phyloP scores from a whole-genome alignment of 257 asterid genomes.

The Solanum medicagineum region DNA sequence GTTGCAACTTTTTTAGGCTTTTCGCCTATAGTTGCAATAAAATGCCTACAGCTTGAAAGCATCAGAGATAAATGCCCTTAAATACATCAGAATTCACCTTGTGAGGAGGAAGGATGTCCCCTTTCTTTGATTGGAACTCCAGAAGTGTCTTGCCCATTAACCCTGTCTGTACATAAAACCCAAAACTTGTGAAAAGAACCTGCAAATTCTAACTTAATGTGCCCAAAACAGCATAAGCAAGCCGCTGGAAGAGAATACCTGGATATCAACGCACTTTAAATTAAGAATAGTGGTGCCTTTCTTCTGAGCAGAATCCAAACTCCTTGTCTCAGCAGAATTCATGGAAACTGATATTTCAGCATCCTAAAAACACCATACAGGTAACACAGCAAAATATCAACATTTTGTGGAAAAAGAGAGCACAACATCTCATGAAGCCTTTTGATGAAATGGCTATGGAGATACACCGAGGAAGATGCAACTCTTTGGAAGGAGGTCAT shows the following conservation, averaged over 20 bases:
- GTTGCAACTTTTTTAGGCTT: background rate
- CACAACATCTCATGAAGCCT: background rate
- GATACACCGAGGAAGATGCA: too few species aligned
- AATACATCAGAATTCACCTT: constrained; percentile 32
- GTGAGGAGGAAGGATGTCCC: constrained; percentile 92
- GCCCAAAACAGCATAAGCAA: background rate
- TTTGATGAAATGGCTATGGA: too few species aligned
- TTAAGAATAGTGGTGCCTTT: constrained; percentile 80
- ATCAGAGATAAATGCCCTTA: background rate
- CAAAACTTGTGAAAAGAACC: constrained; percentile 3
- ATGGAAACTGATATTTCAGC: constrained; percentile 81
- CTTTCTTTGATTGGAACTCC: constrained; percentile 87
- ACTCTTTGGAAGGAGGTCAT: too few species aligned
- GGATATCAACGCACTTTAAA: constrained; percentile 92
- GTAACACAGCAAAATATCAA: background rate
- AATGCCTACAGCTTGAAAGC: background rate
- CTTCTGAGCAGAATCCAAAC: constrained; percentile 80
- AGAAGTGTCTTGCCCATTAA: constrained; percentile 83
- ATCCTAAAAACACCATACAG: constrained; percentile 35
- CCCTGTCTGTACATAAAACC: constrained; percentile 52
- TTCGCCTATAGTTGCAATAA: background rate
- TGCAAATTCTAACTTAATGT: background rate
- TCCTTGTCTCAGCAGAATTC: constrained; percentile 70
- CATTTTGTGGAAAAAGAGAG: background rate
- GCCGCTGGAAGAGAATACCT: constrained; percentile 27